Conservation (phyloP, 768 basidiomycete genomes). For the Suillus weaverae region DNA sequence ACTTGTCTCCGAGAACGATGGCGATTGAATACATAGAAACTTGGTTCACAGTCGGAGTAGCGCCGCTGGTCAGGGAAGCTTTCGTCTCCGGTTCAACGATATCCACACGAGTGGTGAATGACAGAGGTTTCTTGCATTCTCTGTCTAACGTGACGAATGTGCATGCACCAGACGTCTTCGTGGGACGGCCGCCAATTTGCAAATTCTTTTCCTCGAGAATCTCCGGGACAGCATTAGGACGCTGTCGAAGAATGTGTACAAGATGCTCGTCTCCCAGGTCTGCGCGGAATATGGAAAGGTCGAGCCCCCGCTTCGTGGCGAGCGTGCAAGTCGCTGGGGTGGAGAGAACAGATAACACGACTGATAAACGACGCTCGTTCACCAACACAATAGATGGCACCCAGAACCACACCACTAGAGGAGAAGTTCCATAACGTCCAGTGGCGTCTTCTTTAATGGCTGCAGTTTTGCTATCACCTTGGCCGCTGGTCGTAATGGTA, state of each 20-base stretch:
- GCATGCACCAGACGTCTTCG: background rate
- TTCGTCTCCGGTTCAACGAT: conserved; percentile 23
- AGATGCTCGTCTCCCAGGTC: background rate
- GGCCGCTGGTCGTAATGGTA: conserved; percentile 17
- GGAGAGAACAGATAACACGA: conserved; percentile 20
- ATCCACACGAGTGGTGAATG: conserved; percentile 23
- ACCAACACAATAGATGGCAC: conserved; percentile 14
- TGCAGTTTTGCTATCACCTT: conserved; percentile 17
- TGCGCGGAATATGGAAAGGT: background rate
- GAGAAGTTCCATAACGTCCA: conserved; percentile 18
- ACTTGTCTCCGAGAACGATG: conserved; percentile 18
- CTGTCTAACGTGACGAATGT: conserved; percentile 17
- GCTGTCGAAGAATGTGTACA: background rate
- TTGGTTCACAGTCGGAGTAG: conserved; percentile 19
- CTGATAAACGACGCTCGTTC: conserved; percentile 12
- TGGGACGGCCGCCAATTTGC: conserved; percentile 1
- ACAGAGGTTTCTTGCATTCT: conserved; percentile 15
- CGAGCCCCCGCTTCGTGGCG: background rate
- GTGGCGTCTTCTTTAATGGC: conserved; percentile 16
- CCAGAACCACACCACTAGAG: conserved; percentile 25
- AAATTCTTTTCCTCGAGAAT: conserved; percentile 18
- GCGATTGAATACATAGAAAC: background rate
- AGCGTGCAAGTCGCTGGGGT: conserved; percentile 14
- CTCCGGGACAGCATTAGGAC: conserved; percentile 13
- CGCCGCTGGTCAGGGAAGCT: conserved; percentile 18